A percentile compares a stretch with the other conserved stretches of the same genome.
phyloP scores from a whole-genome alignment of 2,329 filamentous ascomycete species.

The Diaporthe aspalathi region DNA sequence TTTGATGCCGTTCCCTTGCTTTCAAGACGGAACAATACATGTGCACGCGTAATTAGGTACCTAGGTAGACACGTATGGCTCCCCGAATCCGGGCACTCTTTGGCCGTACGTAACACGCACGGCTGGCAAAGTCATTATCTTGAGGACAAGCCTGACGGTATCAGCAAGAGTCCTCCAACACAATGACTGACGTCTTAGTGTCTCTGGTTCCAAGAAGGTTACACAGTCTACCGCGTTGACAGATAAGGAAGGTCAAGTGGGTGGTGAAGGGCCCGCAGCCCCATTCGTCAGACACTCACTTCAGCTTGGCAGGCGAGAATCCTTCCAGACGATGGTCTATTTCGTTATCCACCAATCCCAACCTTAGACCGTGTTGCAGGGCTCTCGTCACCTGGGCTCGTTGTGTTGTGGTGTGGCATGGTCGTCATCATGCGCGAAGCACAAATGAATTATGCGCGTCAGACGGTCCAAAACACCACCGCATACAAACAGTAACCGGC shows the following conservation, averaged over 20 bases:
- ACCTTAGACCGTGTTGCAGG: background rate
- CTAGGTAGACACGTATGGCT: background rate
- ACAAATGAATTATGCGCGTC: slow-evolving; percentile 15
- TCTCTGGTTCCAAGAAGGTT: background rate
- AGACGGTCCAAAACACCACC: slow-evolving; percentile 26
- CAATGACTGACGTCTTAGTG: background rate
- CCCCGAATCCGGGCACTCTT: background rate
- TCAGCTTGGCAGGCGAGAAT: slow-evolving; percentile 3
- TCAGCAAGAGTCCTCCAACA: background rate
- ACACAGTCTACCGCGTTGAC: slow-evolving; percentile 1
- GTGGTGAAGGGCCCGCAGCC: background rate
- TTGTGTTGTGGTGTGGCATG: slow-evolving; percentile 14
- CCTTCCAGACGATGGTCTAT: background rate
- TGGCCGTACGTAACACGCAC: background rate
- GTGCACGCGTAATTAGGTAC: background rate
- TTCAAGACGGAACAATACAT: background rate
- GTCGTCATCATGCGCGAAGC: slow-evolving; percentile 19
- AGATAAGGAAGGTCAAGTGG: background rate
- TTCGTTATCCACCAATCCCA: slow-evolving; percentile 15
- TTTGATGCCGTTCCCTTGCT: background rate
- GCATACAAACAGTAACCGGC: background rate
- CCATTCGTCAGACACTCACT: background rate
- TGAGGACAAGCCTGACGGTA: background rate
- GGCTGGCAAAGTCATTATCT: background rate
- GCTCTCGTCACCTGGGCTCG: background rate